Evolutionary conservation across 1,284 basidiomycete genomes (phyloP).

Genomic region (Flammula alnicola): DNA sequence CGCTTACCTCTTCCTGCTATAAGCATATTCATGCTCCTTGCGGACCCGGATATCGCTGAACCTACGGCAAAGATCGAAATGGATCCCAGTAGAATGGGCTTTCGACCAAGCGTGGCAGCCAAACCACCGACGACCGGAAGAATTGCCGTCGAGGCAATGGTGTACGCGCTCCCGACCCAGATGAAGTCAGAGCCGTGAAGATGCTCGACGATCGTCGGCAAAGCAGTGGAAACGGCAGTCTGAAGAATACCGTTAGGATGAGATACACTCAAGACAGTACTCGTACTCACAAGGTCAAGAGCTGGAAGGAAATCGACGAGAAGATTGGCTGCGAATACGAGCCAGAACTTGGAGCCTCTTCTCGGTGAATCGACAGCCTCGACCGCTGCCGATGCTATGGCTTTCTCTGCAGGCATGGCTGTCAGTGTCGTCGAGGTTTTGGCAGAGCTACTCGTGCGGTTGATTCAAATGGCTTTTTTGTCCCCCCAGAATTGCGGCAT

Average conservation of each 20-base stretch:
- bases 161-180: constrained; percentile 12
- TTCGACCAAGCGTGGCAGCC: constrained; percentile 8
- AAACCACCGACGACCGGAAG: constrained; percentile 12
- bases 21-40: constrained; percentile 11
- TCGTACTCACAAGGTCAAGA: constrained; percentile 8
- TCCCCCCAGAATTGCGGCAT: too few species aligned
- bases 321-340: constrained; percentile 9
- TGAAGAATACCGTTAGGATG: neutral
- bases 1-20: constrained; percentile 10
- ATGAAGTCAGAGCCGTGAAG: constrained; percentile 10
- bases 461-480: too few species aligned
- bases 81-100: constrained; percentile 5
- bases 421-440: neutral
- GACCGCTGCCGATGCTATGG: neutral
- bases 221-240: constrained; percentile 12
- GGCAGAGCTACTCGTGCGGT: too few species aligned
- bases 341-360: constrained; percentile 8
- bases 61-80: constrained; percentile 7
- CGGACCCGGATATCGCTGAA: constrained; percentile 9
- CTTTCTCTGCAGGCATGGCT: neutral
- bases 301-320: constrained; percentile 9
- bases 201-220: constrained; percentile 9
- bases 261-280: too few species aligned
- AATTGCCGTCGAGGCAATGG: constrained; percentile 11
- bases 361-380: neutral